Evolutionary conservation across 257 asterid genomes (phyloP), one percentile per base, ranked within the genome.

Genomic region (Fraxinus excelsior): DNA sequence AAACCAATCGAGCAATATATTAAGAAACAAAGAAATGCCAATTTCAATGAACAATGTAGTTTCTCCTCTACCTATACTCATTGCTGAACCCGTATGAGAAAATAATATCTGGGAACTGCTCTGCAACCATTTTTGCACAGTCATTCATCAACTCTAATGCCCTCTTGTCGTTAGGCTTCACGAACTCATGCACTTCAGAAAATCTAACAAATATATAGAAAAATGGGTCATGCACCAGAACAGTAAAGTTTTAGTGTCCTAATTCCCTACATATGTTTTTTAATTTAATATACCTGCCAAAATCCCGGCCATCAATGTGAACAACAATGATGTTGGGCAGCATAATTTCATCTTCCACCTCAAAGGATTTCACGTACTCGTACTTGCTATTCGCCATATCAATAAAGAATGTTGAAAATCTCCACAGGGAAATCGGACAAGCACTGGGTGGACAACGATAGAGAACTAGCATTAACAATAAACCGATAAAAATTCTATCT

Each of bases 331-430:
- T 82, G 77, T 91, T 92, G n/a, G 93, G 96, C 38, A 71, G 78
- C 87, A 83, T 81, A 73, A 92, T 78, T 80, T 91, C 91, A 69
- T 91, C 97, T 74, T 86, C 90, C 67, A 74, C 74, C 84, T 94
- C 98, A 73, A 83, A 91, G 6, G 88, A 81, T 82, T 92, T 92
- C 44, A 94, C 97, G 18, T 92, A 94, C 85, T 92, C 97, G n/a
- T n/a, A n/a, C n/a, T n/a, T n/a, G n/a, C n/a, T n/a, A n/a, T n/a
- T n/a, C n/a, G n/a, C n/a, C n/a, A n/a, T n/a, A n/a, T n/a, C n/a
- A n/a, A n/a, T n/a, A n/a, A n/a, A n/a, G n/a, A n/a, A n/a, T n/a
- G n/a, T n/a, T n/a, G n/a, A n/a, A n/a, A n/a, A n/a, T n/a, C n/a
- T n/a, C n/a, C n/a, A n/a, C n/a, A n/a, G n/a, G n/a, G n/a, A n/a